Evolutionary conservation across 2,329 filamentous ascomycete species (phyloP), one percentile per base, ranked within the genome.

Genomic region (Colletotrichum neosansevieriae): DNA sequence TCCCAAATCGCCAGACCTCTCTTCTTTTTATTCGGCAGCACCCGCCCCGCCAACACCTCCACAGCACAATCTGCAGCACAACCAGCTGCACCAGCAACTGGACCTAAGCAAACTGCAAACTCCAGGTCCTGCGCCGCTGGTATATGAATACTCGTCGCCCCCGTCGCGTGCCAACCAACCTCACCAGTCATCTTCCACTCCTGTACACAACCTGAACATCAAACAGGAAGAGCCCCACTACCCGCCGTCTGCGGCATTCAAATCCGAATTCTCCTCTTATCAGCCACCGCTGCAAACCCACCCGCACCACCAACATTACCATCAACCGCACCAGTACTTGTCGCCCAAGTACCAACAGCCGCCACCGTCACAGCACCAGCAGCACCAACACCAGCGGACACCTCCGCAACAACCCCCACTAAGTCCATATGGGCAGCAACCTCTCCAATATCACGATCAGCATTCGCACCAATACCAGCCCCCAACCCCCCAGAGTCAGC

Each of bases 1-100:
- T 72, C 86, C 86, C 72, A 86, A 84, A 77, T 88, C 86, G 73
- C 86, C 86, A 75, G 86, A 88, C 80, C 82, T 88, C 72, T 88
- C 86, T 68, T 86, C 84, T 67, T 84, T 88, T 77, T 85, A 83
- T 73, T 79, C 84, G 69, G 75, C 78, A 51, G 69, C 73, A 60
- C 74, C 73, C 58, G 70, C 72, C 44, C 74, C 73, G 70, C 72
- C 76, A 68, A 75, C 75, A 57, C 73, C 70, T 71, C 74, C 70
- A 70, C 74, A 69, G 53, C 69, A 69, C 63, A 69, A 75, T 69
- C 74, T 74, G 72, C 73, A 74, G 70, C 71, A 73, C 62, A 71
- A 71, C 63, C 72, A 73, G 60, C 71, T 71, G 63, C 72, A 65
- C 50, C 71, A 71, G 63, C 71, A 65, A 36, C 32, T 57, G 36